phyloP scores from a whole-genome alignment of 2,329 filamentous ascomycete species.

The Diatrype stigma region DNA sequence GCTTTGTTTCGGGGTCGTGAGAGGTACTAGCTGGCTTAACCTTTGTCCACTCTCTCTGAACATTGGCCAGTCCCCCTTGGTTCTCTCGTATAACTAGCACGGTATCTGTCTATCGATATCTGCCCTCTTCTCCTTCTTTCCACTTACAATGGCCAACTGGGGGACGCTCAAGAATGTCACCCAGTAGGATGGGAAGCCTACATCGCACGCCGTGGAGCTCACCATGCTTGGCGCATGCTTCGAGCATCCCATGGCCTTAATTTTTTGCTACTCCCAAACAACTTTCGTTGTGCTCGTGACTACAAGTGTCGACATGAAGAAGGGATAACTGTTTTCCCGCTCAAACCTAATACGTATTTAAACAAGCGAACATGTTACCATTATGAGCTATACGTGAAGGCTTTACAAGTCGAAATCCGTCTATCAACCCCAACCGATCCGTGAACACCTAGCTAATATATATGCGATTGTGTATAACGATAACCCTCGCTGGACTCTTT shows the following conservation, averaged over 20 bases:
- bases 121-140: neutral
- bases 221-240: neutral
- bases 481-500: no score
- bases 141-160: neutral
- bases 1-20: no score
- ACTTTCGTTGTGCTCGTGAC: neutral
- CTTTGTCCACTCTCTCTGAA: neutral
- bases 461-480: no score
- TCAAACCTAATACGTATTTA: no score
- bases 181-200: neutral
- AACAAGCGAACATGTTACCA: no score
- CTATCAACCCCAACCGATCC: no score
- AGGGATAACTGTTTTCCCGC: neutral
- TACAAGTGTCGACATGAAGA: conserved; percentile 6
- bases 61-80: neutral
- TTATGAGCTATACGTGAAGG: no score
- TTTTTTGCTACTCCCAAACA: neutral
- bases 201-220: neutral
- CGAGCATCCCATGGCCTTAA: neutral
- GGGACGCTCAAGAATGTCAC: neutral
- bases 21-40: no score
- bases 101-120: neutral
- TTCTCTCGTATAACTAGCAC: neutral
- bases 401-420: no score
- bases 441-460: no score